Evolutionary conservation across 768 basidiomycete genomes (phyloP).

Genomic region (Auricularia sp.): DNA sequence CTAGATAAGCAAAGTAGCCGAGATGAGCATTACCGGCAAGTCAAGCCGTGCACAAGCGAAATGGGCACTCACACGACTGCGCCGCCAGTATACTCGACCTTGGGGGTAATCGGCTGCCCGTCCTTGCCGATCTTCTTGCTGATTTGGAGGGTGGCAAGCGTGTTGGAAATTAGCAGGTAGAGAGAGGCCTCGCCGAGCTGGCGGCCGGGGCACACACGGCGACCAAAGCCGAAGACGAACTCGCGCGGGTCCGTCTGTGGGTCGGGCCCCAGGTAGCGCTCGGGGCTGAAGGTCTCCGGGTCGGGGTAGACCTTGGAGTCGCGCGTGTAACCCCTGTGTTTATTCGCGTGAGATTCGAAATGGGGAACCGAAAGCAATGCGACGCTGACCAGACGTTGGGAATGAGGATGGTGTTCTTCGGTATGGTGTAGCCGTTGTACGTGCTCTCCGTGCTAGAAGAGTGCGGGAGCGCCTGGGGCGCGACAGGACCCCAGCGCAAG

Average conservation of each 20-base stretch:
- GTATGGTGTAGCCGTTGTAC: conserved; percentile 11
- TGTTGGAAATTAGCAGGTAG: conserved; percentile 14
- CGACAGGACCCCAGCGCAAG: conserved; percentile 14
- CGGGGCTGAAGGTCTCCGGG: conserved; percentile 12
- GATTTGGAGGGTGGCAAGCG: conserved; percentile 14
- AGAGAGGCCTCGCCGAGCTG: conserved; percentile 13
- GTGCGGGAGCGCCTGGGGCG: conserved; percentile 5
- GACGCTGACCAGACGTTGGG: conserved; percentile 12
- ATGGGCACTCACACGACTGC: background rate
- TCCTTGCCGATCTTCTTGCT: background rate
- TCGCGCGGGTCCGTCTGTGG: conserved; percentile 13
- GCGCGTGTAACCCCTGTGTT: conserved; percentile 6
- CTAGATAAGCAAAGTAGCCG: background rate
- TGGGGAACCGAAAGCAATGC: background rate
- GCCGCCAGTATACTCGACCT: background rate
- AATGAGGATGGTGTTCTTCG: conserved; percentile 11
- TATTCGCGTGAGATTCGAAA: background rate
- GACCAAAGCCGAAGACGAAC: conserved; percentile 17
- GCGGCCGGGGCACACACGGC: conserved; percentile 17
- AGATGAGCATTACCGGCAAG: background rate
- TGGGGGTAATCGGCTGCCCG: background rate
- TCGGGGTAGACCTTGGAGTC: conserved; percentile 10
- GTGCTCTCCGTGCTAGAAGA: background rate
- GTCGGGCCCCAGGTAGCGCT: conserved; percentile 13
- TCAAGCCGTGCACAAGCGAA: background rate